Percentiles rank a stretch among this genome's conserved stretches.
Conservation (phyloP, 1,284 basidiomycete genomes). For the Porodaedalea pini region DNA sequence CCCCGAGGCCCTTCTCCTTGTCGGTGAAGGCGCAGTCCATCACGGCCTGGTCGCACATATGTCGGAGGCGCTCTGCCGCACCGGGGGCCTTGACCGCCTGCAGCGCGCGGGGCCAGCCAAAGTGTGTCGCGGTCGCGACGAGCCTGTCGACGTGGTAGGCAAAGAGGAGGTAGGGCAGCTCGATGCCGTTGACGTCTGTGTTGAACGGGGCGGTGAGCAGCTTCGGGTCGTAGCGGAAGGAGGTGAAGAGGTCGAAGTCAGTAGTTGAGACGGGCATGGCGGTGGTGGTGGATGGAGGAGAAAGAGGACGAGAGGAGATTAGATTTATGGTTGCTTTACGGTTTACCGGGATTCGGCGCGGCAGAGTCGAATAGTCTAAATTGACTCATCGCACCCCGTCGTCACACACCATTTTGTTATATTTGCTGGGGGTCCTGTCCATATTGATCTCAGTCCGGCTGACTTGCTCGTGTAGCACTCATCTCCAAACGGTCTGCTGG, state of each 20-base stretch:
- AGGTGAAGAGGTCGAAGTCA: constrained; percentile 44
- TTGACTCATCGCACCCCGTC: no score
- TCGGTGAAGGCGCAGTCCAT: constrained; percentile 21
- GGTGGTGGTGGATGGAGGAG: constrained; percentile 1
- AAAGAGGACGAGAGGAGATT: neutral
- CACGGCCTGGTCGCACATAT: constrained; percentile 43
- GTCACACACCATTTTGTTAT: no score
- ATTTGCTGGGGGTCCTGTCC: no score
- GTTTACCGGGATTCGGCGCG: no score
- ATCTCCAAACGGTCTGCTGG: no score
- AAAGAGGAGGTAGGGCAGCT: constrained; percentile 58
- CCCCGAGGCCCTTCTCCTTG: constrained; percentile 14
- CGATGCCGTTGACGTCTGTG: constrained; percentile 40
- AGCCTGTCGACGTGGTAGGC: constrained; percentile 58
- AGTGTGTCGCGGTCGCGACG: constrained; percentile 41
- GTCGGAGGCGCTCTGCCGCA: constrained; percentile 37
- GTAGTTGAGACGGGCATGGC: constrained; percentile 8
- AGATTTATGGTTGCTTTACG: neutral
- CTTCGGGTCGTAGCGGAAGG: constrained; percentile 54
- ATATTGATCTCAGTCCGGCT: no score
- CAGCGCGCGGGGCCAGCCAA: constrained; percentile 45
- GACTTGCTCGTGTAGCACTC: no score
- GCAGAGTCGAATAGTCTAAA: no score
- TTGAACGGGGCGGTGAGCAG: constrained; percentile 53
- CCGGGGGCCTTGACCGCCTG: constrained; percentile 27